A percentile compares a stretch with the other conserved stretches of the same genome.
Evolutionary conservation across 2,329 filamentous ascomycete species (phyloP).

Genomic region (Thermochaetoides dissita): DNA sequence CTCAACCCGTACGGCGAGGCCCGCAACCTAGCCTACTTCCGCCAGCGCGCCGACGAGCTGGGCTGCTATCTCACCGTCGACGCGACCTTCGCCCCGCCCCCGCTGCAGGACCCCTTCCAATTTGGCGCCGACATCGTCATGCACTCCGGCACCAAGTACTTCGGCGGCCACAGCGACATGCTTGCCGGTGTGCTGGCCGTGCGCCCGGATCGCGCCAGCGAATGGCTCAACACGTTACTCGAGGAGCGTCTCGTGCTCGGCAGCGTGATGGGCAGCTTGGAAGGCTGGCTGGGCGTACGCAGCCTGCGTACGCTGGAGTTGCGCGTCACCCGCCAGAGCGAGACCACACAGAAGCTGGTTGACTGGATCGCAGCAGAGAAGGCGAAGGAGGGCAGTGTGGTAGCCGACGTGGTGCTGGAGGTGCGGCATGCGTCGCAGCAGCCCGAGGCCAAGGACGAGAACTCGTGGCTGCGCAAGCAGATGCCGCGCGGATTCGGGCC

Average conservation of each 20-base stretch:
- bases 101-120: constrained; percentile 70
- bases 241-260: constrained; percentile 66
- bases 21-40: constrained; percentile 57
- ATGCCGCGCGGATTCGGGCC: constrained; percentile 87
- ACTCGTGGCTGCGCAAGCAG: constrained; percentile 64
- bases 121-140: constrained; percentile 76
- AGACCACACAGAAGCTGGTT: constrained; percentile 56
- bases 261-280: constrained; percentile 73
- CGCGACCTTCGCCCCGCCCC: constrained; percentile 83
- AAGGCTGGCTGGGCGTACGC: constrained; percentile 82
- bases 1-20: constrained; percentile 82
- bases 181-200: constrained; percentile 73
- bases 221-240: constrained; percentile 46
- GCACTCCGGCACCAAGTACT: constrained; percentile 92
- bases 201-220: constrained; percentile 29
- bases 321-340: constrained; percentile 62
- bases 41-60: constrained; percentile 52
- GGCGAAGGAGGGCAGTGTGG: constrained; percentile 13
- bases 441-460: constrained; percentile 40
- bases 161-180: constrained; percentile 90
- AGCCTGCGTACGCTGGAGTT: constrained; percentile 77
- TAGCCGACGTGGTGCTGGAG: constrained; percentile 13
- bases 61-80: constrained; percentile 76
- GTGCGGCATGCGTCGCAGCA: constrained; percentile 66
- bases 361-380: constrained; percentile 50